Base-by-base conservation (phyloP, 352 stramenopile species). In the Pythium coloratum region DNA sequence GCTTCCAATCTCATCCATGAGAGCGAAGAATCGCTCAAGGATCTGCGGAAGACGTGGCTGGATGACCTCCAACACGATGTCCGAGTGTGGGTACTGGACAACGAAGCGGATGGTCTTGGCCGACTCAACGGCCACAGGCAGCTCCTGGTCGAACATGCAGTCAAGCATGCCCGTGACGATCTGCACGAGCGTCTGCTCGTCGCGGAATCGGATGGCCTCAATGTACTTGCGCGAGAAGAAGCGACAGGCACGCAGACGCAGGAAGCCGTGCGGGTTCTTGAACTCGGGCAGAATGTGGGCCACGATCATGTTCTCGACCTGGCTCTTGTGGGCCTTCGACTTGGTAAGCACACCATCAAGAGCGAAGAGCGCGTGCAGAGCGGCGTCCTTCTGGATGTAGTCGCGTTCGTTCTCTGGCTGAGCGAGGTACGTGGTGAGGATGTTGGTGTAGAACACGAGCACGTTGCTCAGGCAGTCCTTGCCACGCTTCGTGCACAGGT, bases 1-100 rank as follows among this genome's bases (percentile, higher is more conserved):
- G 64, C 98, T 98, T n/a, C 96, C 96, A 66, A 99, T 99, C 77
- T 99, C 94, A 70, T 98, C 96, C 96, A 99, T 99, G 42, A 99
- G 96, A 50, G 88, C 91, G 78, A 99, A 99, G 76, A 99, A 99
- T 74, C 98, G 94, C 70, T 98, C 94, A 51, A 99, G 79, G 42
- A 99, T 95, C 68, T 98, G 89, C 26, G 95, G 95, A 38, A 99
- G 73, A 12, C 98, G 88, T 4, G 96, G 95, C 18, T 97, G 84
- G 36, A 99, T 75, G 38, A 93, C 84, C 24, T 95, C 84, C 20
- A 95, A 72, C 7, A 92, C 84, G 3, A 82, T 88, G 66, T 92
- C 77, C 62, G 85, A 93, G 77, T 94, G 84, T 53, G 85, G 84
- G 70, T 94, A 94, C 83, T 90, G 91, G 24, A 95, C 87, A 14